Evolutionary conservation across 768 basidiomycete species (phyloP), one percentile per base, ranked within the genome.

Genomic region (Suillus subalutaceus): DNA sequence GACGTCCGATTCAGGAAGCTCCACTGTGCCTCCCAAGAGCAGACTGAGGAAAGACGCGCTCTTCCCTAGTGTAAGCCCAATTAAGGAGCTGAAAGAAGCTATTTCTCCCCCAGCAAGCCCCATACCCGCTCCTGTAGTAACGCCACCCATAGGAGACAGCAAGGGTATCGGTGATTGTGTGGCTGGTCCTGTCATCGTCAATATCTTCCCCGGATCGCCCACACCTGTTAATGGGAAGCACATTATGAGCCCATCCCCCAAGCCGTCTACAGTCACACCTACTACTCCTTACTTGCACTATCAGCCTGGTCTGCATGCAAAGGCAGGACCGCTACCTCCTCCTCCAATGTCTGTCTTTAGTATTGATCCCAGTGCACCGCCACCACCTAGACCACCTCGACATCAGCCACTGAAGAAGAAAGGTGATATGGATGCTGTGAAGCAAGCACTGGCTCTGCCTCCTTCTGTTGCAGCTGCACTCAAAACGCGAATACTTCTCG

Each of bases 281-380:
- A 70, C 77, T 18, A 75, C 75, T 55, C 74, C 83, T 9, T 90
- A 86, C 73, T 76, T 88, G 63, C 77, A 82, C 70, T 90, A 91
- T 71, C 84, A 90, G 66, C 88, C 89, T 58, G 90, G 87, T 59
- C 71, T 89, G 2, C 89, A 93, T 76, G 82, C 90, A 8, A 91
- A 84, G 30, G 91, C 90, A 50, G 89, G 90, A 5, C 91, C 91
- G 57, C 81, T 90, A 66, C 90, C 91, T 37, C 85, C 86, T 40
- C 90, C 90, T 10, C 90, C 91, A 3, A 81, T 87, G 65, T 83
- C 88, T 23, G 75, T 81, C 64, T 83, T 87, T 63, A 79, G 79
- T 65, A 81, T 87, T 40, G 79, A 83, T 59, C 79, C 79, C 15
- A 80, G 74, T 59, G 78, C 83, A 10, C 81, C 85, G 13, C 87